Base-by-base conservation (phyloP, 73 alveolate species). In the Paramecium caudatum region DNA sequence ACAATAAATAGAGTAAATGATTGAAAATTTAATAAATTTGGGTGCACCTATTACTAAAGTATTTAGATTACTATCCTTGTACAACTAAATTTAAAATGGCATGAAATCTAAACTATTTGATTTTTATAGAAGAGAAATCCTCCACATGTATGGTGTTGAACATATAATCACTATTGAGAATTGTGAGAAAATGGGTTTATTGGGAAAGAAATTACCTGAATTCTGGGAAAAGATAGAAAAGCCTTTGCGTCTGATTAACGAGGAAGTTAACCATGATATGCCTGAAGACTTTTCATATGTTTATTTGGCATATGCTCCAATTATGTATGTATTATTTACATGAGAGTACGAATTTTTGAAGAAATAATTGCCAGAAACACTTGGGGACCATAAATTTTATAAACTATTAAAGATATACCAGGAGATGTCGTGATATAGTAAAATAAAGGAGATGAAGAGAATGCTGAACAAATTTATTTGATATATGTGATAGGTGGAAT, bases 401-500 rank as follows among this genome's bases (percentile, higher is more conserved):
- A 90, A 50, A 25, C 78, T 7, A 37, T 90, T 21, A 81, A 83
- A 81, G 63, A 46, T 13, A 15, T 90, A 3, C 94, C 94, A 25
- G 94, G 93, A 32, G 94, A 80, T 21, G 23, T 36, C 27, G 62
- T 43, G 6, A 65, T 74, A 6, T 47, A 74, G n/a, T 45, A 74
- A 43, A 74, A 74, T 9, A 80, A 46, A 36, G 62, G 34, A 43
- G 74, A 68, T 3, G 91, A 85, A n/a, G 37, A 85, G 13, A 43
- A 69, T 1, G 0, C 5, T 21, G 17, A 46, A 1, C 94, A 93
- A 39, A 70, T 49, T 55, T 88, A 91, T 84, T 70, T 48, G 46
- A 90, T 95, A 4, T 94, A 93, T 36, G 90, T 94, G 49, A 46
- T 95, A 41, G 98, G 98, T 5, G 98, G 98, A 21, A 90, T 95